phyloP scores from a whole-genome alignment of 768 basidiomycete species.

The Lentinula lateritia region DNA sequence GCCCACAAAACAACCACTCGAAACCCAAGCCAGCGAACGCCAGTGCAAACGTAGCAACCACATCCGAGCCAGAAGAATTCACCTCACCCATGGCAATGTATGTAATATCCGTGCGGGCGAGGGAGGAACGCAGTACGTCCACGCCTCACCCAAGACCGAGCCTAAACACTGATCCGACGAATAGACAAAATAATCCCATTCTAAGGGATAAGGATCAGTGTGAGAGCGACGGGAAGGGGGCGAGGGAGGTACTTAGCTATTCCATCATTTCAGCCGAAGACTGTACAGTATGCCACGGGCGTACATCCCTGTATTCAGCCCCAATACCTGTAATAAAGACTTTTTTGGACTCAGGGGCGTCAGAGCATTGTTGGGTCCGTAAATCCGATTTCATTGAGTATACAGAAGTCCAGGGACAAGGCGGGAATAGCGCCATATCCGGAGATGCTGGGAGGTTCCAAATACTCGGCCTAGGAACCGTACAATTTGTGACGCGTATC shows the following conservation, averaged over 20 bases:
- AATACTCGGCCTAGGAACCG: neutral
- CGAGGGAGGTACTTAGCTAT: neutral
- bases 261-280: neutral
- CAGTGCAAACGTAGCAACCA: neutral
- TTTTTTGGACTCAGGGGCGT: neutral
- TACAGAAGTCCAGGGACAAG: neutral
- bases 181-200: neutral
- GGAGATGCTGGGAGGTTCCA: neutral
- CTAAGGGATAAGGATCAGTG: neutral
- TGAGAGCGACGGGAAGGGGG: neutral
- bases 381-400: neutral
- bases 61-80: no score
- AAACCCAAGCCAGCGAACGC: neutral
- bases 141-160: neutral
- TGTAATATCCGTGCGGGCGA: neutral
- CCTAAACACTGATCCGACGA: neutral
- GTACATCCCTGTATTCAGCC: neutral
- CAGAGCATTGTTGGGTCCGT: neutral
- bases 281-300: neutral
- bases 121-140: neutral
- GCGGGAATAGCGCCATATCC: neutral
- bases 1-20: neutral
- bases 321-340: neutral
- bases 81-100: neutral
- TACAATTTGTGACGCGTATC: neutral